A percentile compares a stretch with the other conserved stretches of the same genome.
Evolutionary conservation across 257 asterid species (phyloP).

Genomic region (Anisodus acutangulus): DNA sequence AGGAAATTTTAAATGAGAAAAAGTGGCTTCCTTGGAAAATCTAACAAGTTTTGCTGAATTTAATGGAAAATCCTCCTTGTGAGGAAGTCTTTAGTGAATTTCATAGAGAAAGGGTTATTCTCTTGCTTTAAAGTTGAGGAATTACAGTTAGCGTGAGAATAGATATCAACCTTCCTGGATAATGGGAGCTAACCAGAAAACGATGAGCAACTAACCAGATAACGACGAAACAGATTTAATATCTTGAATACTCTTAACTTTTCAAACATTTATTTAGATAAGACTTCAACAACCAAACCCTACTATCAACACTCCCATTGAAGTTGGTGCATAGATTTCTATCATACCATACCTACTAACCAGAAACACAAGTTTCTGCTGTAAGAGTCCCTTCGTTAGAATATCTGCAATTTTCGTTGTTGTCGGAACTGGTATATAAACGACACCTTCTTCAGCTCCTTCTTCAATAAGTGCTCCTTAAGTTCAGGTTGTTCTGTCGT

Average conservation of each 20-base stretch:
- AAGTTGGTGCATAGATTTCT: not conserved
- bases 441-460: not conserved
- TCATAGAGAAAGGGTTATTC: not conserved
- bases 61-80: constrained; percentile 14
- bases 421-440: not conserved
- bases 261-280: not conserved
- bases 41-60: not conserved
- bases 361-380: not conserved
- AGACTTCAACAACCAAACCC: not conserved
- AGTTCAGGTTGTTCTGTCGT: not conserved
- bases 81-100: constrained; percentile 10
- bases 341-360: not conserved
- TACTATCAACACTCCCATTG: not conserved
- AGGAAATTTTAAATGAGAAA: constrained; percentile 14
- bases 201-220: not conserved
- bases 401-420: not conserved
- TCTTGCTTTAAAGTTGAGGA: not conserved
- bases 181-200: not conserved
- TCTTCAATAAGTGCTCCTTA: not conserved
- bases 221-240: not conserved
- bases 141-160: not conserved
- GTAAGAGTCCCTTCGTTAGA: not conserved
- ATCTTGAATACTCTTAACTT: not conserved
- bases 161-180: constrained; percentile 13
- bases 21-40: constrained; percentile 10